Base-by-base conservation (phyloP, 805 yeast genomes). In the Saccharomycopsis sp. region DNA sequence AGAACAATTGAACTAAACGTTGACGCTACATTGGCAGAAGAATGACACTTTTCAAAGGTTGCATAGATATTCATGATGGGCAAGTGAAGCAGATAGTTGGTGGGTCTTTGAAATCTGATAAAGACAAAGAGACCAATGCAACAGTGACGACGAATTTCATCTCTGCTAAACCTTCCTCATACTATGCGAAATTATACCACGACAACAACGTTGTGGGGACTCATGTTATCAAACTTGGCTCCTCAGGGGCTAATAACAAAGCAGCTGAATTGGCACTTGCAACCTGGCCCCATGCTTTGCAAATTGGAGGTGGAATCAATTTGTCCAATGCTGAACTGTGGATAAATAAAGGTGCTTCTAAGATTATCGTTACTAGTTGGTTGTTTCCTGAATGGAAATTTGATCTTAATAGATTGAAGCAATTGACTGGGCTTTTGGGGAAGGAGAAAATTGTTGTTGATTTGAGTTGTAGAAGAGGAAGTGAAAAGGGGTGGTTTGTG, bases 61-160 rank as follows among this genome's bases (percentile, higher is more conserved):
- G 99, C 58, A 90, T 93, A 31, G 98, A 93, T 59, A 79, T 93
- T 47, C 99, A 93, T 62, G 75, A 83, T 5, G 98, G 98, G 1
- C 82, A 85, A 54, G 98, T 93, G 50, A 93, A 93, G 58, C 98
- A 93, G 61, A 93, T 93, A 43, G 97, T 93, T 1, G 99, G 98
- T 4, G 95, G 96, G 0, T 84, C 96, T 0, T 67, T 93, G 17
- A 69, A 72, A 0, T 65, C 67, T 8, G 81, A 79, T 47, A 81
- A 77, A 51, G 62, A 61, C n/a, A 56, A 61, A 6, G 62, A 62
- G 7, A 58, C 63, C 3, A 74, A 68, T 44, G 44, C 53, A 11
- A 50, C 56, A 0, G 67, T 77, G 6, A 61, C 74, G 21, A 85
- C 93, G 4, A 93, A 93, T 61, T 89, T 85, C 58, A 85, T 89